These are phyloP conservation scores for Boletus vermiculosoides DNA, from an alignment of 768 basidiomycete species.

Conservation along the genomic window DNA sequence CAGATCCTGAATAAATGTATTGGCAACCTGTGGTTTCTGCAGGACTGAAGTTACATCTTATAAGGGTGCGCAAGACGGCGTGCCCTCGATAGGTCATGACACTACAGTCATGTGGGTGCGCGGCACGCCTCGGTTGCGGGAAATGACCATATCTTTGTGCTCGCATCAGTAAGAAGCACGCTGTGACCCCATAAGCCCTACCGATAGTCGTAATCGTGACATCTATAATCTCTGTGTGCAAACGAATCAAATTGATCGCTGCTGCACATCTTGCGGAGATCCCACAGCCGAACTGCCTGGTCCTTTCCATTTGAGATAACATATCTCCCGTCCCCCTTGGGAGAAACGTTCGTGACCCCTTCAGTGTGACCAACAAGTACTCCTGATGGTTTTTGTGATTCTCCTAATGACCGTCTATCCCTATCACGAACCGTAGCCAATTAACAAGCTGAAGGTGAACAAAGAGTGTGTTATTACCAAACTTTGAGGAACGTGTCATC, in stretches of 20 bases:
- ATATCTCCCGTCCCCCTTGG: slow-evolving; percentile 96
- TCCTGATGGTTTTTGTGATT: slow-evolving; percentile 75
- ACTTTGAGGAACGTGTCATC: slow-evolving; percentile 95
- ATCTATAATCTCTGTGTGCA: slow-evolving; percentile 51
- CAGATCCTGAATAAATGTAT: slow-evolving; percentile 93
- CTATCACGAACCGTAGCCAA: slow-evolving; percentile 28
- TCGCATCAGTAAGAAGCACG: slow-evolving; percentile 9
- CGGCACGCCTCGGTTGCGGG: slow-evolving; percentile 54
- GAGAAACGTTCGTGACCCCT: slow-evolving; percentile 90
- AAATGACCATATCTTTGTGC: slow-evolving; percentile 58
- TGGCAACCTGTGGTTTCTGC: slow-evolving; percentile 86
- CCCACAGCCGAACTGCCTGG: slow-evolving; percentile 89
- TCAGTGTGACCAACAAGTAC: slow-evolving; percentile 95
- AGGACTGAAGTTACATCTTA: slow-evolving; percentile 96
- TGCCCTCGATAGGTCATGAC: slow-evolving; percentile 97
- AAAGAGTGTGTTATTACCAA: slow-evolving; percentile 55
- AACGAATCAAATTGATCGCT: slow-evolving; percentile 64
- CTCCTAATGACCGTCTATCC: slow-evolving; percentile 50
- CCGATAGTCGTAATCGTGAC: slow-evolving; percentile 78
- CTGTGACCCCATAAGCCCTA: slow-evolving; percentile 31
- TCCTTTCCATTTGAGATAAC: slow-evolving; percentile 96
- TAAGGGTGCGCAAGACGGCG: slow-evolving; percentile 84
- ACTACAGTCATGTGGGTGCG: slow-evolving; percentile 88
- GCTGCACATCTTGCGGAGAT: slow-evolving; percentile 88
- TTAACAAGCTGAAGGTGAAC: not conserved